These are phyloP conservation scores for Ceratocystis huliohia DNA, from an alignment of 2,329 filamentous ascomycete species.

Conservation along the genomic window DNA sequence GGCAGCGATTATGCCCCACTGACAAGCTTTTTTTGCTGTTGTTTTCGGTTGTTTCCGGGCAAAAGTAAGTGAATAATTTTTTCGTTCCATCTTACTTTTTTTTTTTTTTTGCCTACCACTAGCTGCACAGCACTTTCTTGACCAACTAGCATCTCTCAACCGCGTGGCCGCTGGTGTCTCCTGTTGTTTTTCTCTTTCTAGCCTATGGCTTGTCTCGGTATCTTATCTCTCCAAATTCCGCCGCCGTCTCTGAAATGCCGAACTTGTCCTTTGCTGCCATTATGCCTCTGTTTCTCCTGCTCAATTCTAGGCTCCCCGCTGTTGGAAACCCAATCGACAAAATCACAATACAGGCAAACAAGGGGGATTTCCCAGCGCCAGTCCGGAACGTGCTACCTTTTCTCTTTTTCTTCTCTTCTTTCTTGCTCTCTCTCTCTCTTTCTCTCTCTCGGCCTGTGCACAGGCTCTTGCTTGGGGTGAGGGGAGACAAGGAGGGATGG, in stretches of 20 bases:
- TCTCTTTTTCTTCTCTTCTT: neutral
- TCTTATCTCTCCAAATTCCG: neutral
- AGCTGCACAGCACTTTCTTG: neutral
- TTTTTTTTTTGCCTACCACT: neutral
- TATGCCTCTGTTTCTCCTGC: no score
- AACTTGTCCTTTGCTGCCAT: neutral
- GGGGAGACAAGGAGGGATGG: neutral
- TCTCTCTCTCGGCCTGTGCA: neutral
- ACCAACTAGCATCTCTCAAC: neutral
- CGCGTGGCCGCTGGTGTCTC: neutral
- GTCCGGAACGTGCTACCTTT: neutral
- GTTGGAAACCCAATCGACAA: no score
- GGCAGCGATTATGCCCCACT: neutral
- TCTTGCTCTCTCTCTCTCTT: neutral
- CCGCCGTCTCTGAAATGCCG: neutral
- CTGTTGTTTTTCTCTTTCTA: neutral
- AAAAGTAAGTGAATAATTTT: neutral
- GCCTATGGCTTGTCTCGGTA: neutral
- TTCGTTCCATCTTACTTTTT: neutral
- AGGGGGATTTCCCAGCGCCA: neutral
- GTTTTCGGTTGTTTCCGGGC: slow-evolving; percentile 7
- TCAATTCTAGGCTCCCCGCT: neutral
- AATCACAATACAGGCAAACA: neutral
- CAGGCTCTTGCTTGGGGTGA: neutral
- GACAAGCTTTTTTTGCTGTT: neutral